These are phyloP conservation scores for Bacidia gigantensis DNA, from an alignment of 495 filamentous ascomycete genomes.

Conservation along the genomic window DNA sequence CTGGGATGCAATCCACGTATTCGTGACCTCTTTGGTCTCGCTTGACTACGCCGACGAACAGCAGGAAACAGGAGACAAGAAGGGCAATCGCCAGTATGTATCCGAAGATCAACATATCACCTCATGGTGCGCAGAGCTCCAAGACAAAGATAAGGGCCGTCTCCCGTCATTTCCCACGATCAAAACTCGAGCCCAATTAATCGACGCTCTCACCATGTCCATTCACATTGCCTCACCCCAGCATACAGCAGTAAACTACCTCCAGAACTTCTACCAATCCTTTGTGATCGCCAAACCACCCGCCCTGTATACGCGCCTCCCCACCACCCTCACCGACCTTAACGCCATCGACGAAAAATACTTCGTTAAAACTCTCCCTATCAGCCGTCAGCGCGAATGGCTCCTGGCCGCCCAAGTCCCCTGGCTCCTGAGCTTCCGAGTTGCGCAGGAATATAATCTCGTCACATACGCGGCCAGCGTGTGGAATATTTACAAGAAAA, in stretches of 20 bases:
- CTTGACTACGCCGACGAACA: conserved; percentile 12
- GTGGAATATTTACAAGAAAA: conserved; percentile 19
- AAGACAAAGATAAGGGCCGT: conserved; percentile 14
- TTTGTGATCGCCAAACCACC: conserved; percentile 35
- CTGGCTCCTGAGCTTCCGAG: conserved; percentile 29
- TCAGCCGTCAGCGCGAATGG: conserved; percentile 29
- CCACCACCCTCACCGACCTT: conserved; percentile 19
- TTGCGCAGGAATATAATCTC: conserved; percentile 25
- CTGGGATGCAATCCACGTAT: conserved; percentile 27
- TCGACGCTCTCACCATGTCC: conserved; percentile 33
- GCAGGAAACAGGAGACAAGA: background rate
- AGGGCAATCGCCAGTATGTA: conserved; percentile 11
- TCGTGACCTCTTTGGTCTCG: conserved; percentile 23
- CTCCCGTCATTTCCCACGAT: conserved; percentile 25
- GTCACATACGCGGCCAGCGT: conserved; percentile 23
- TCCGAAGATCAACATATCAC: conserved; percentile 22
- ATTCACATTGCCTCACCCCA: conserved; percentile 37
- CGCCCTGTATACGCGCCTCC: conserved; percentile 23
- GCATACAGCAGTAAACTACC: conserved; percentile 37
- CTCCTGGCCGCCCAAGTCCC: conserved; percentile 30
- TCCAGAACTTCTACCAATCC: conserved; percentile 35
- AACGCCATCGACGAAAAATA: conserved; percentile 22
- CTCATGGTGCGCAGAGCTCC: conserved; percentile 27
- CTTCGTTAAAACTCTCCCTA: conserved; percentile 28
- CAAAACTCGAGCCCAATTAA: conserved; percentile 15